Base-by-base conservation (phyloP, 176 grass and related monocot genomes). In the Themeda triandra region DNA sequence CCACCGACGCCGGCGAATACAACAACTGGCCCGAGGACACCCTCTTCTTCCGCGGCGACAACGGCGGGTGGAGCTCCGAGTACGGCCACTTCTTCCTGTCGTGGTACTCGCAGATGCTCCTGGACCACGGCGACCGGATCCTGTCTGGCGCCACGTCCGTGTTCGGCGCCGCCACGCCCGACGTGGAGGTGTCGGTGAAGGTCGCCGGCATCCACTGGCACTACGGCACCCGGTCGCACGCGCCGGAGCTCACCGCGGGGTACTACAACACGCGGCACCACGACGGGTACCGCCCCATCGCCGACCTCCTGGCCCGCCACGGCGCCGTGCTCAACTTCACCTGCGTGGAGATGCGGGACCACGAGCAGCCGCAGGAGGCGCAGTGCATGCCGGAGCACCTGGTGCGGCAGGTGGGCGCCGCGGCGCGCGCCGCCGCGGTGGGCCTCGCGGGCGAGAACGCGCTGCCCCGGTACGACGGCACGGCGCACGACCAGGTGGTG, bases 201-300 rank as follows among this genome's bases (percentile, higher is more conserved):
- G 89, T 97, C 35, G 89, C 91, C 13, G 91, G 91, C 51, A 97
- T 93, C 82, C 94, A 97, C 85, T 91, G 91, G 91, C 94, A 97
- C 78, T 93, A 93, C 69, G 87, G 82, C 36, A 91, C 91, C 10
- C 74, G 85, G 24, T 97, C 89, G 4, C 91, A 97, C 79, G 89
- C 91, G 1, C 11, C 91, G 0, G 94, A 97, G 78, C 87, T 93
- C 11, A 97, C 94, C 1, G 91, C 91, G 0, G 91, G 94, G 6
- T 93, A 92, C 83, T 91, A 92, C 78, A 97, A 90, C 89, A 97
- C 94, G 14, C 75, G 87, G 12, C 33, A 56, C 72, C 82, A 31
- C 69, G 89, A 96, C 73, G 89, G 94, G 25, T 96, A 96, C 85
- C 56, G 80, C 42, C 86, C 86, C 17, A 71, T 96, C 59, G 89